These are phyloP conservation scores for Setaria italica DNA, from an alignment of 202 grass and related monocot species.

Conservation along the genomic window DNA sequence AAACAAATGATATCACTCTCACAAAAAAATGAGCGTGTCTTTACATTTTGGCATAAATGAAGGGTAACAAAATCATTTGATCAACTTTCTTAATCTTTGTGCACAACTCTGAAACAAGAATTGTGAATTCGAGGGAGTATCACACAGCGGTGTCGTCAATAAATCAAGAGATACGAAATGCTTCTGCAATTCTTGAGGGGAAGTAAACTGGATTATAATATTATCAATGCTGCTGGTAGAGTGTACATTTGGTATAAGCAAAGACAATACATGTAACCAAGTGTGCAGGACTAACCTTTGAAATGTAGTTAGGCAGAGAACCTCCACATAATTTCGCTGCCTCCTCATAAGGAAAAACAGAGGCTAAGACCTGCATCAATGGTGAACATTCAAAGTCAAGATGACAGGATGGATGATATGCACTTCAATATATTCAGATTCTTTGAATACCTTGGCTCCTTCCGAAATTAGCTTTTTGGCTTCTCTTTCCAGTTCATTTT, in stretches of 20 bases:
- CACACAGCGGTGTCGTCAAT: not conserved
- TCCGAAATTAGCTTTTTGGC: conserved; percentile 72
- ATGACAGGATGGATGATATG: not conserved
- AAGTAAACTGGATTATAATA: conserved; percentile 9
- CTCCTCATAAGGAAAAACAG: conserved; percentile 79
- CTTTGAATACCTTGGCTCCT: conserved; percentile 63
- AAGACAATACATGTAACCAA: not conserved
- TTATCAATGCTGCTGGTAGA: not conserved
- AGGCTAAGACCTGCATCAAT: conserved; percentile 60
- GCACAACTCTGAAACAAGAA: not conserved
- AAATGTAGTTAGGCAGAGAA: conserved; percentile 84
- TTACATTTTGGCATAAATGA: not conserved
- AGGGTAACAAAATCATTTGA: not conserved
- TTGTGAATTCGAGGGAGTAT: not conserved
- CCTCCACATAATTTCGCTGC: conserved; percentile 77
- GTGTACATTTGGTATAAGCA: conserved; percentile 1
- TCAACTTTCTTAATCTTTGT: not conserved
- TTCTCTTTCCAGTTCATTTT: conserved; percentile 69
- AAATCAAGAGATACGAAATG: conserved; percentile 24
- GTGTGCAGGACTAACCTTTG: conserved; percentile 54
- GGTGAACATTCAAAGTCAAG: conserved; percentile 14
- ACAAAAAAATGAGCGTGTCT: not conserved
- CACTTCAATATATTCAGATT: conserved; percentile 10
- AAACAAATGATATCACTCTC: not conserved
- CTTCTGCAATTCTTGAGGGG: not conserved